These are phyloP conservation scores for Aureobasidium melanogenum DNA, from an alignment of 2,329 filamentous ascomycete genomes.

Conservation along the genomic window DNA sequence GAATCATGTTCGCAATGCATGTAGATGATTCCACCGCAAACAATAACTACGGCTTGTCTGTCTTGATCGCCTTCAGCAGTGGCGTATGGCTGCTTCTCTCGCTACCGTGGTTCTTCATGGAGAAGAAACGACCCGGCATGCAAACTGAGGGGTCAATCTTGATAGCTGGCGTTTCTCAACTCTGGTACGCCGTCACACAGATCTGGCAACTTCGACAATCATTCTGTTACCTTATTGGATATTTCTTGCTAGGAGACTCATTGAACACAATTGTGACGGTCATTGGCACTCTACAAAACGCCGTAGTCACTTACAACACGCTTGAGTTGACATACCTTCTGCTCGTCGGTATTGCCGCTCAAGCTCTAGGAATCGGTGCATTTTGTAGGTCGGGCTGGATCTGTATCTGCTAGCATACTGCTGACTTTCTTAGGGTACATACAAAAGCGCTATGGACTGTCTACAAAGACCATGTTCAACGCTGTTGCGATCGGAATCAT, in stretches of 20 bases:
- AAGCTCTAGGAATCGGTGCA: conserved; percentile 52
- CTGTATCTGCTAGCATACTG: not conserved
- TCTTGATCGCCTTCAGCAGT: conserved; percentile 56
- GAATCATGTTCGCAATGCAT: conserved; percentile 52
- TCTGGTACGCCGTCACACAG: conserved; percentile 48
- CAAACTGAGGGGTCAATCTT: conserved; percentile 44
- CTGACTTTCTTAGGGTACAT: conserved; percentile 25
- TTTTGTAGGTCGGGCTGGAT: conserved; percentile 41
- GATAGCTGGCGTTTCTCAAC: conserved; percentile 53
- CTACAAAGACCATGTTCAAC: conserved; percentile 63
- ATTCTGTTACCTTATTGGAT: conserved; percentile 55
- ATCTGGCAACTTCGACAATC: conserved; percentile 59
- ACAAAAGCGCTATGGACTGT: conserved; percentile 50
- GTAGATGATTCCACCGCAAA: conserved; percentile 50
- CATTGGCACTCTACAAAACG: conserved; percentile 56
- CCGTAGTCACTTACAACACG: conserved; percentile 56
- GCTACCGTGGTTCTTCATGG: conserved; percentile 58
- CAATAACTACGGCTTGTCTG: conserved; percentile 59
- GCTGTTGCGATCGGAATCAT: conserved; percentile 53
- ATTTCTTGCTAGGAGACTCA: conserved; percentile 61
- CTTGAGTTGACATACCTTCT: conserved; percentile 57
- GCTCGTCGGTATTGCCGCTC: conserved; percentile 56
- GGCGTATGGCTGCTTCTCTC: conserved; percentile 56
- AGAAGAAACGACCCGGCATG: conserved; percentile 55
- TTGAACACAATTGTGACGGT: conserved; percentile 64